A percentile compares a stretch with the other conserved stretches of the same genome.
Conservation (phyloP, 768 basidiomycete genomes). For the Ephemerocybe angulata region DNA sequence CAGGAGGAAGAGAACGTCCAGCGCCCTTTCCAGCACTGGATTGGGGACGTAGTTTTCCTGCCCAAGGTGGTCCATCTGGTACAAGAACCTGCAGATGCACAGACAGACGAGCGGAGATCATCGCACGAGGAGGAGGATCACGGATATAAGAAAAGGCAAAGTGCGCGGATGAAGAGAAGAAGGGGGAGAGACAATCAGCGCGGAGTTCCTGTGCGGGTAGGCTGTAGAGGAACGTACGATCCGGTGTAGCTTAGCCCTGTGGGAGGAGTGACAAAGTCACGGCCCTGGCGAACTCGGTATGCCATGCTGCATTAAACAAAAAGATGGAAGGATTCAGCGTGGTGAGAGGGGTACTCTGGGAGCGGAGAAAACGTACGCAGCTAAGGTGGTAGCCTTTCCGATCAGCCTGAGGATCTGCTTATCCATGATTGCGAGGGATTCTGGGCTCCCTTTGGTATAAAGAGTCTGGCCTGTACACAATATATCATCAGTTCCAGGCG, state of each 20-base stretch:
- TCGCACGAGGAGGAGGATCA: too few relatives aligned
- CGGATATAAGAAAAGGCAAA: too few relatives aligned
- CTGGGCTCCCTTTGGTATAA: conserved; percentile 63
- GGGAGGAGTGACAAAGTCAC: conserved; percentile 83
- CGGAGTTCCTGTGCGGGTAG: too few relatives aligned
- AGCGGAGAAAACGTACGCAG: conserved; percentile 54
- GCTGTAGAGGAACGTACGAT: conserved; percentile 48
- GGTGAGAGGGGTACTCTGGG: neutral
- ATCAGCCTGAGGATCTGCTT: conserved; percentile 88
- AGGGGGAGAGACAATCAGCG: neutral
- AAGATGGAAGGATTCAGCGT: conserved; percentile 7
- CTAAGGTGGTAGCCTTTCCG: conserved; percentile 85
- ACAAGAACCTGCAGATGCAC: conserved; percentile 66
- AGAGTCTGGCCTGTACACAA: conserved; percentile 61
- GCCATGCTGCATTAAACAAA: conserved; percentile 63
- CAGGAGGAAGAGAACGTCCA: conserved; percentile 83
- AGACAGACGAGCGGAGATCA: too few relatives aligned
- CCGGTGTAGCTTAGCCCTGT: conserved; percentile 80
- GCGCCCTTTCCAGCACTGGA: conserved; percentile 80
- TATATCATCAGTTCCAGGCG: neutral
- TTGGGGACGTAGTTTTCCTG: conserved; percentile 73
- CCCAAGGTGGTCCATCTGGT: conserved; percentile 84
- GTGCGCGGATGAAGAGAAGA: too few relatives aligned
- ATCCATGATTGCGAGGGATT: conserved; percentile 77
- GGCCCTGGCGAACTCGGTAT: conserved; percentile 86